These are phyloP conservation scores for Cymbidium sinense DNA, from an alignment of 106 monocot species.

Conservation along the genomic window DNA sequence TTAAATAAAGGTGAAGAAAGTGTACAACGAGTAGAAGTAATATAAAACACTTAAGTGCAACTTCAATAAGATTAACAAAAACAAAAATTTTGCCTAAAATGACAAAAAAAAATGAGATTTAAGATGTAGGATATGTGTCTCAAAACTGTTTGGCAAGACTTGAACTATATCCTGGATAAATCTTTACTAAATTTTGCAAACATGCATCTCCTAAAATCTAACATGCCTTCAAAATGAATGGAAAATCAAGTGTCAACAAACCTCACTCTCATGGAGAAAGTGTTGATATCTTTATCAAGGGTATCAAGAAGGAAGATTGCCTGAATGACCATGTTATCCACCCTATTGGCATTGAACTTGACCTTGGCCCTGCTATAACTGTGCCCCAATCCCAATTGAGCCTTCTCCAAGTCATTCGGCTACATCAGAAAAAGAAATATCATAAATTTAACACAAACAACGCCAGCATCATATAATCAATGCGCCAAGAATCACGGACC, in stretches of 20 bases:
- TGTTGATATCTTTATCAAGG: constrained; percentile 89
- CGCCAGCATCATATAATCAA: no score
- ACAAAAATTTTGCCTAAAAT: no score
- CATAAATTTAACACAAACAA: constrained; percentile 59
- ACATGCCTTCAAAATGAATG: not conserved
- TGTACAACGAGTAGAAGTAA: no score
- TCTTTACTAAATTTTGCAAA: no score
- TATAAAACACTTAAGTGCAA: no score
- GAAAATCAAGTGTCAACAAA: constrained; percentile 16
- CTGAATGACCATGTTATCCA: constrained; percentile 99
- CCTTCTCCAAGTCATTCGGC: constrained; percentile 76
- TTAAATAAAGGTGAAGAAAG: not conserved
- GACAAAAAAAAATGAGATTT: no score
- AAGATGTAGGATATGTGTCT: no score
- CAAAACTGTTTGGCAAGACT: no score
- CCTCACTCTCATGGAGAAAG: constrained; percentile 99
- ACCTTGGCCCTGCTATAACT: constrained; percentile 50
- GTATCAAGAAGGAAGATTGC: constrained; percentile 89
- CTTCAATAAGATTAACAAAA: no score
- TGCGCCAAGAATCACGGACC: constrained; percentile 45
- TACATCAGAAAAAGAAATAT: constrained; percentile 8
- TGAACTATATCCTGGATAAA: no score
- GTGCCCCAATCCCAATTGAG: constrained; percentile 70
- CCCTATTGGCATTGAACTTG: constrained; percentile 95
- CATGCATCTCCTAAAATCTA: no score